Conservation (phyloP, 1,284 basidiomycete genomes). For the Fomitopsis palustris region DNA sequence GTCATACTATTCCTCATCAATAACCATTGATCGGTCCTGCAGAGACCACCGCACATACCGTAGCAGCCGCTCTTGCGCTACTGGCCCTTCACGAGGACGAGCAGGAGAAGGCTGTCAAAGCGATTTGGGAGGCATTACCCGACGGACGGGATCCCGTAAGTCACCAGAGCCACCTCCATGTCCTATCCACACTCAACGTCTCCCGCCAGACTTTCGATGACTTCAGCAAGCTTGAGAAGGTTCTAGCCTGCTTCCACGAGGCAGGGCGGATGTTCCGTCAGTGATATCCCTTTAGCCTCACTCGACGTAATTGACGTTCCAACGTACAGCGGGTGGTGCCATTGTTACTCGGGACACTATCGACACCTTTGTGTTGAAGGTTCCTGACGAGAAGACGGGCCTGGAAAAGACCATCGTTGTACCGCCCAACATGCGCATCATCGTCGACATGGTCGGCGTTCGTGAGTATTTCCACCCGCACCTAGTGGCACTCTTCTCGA, state of each 20-base stretch:
- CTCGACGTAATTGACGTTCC: not conserved
- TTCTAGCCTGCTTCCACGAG: slow-evolving; percentile 16
- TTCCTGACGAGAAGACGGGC: slow-evolving; percentile 5
- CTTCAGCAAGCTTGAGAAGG: slow-evolving; percentile 8
- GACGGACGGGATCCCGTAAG: slow-evolving; percentile 13
- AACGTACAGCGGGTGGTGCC: slow-evolving; percentile 12
- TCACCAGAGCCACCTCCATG: not conserved
- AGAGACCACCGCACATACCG: slow-evolving; percentile 16
- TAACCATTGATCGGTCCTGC: not conserved
- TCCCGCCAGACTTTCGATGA: slow-evolving; percentile 12
- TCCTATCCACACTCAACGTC: not conserved
- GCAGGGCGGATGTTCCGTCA: slow-evolving; percentile 17
- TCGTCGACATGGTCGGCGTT: slow-evolving; percentile 15
- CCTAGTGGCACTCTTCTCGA: not conserved
- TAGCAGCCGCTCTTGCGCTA: slow-evolving; percentile 12
- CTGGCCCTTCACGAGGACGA: slow-evolving; percentile 14
- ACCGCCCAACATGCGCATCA: slow-evolving; percentile 8
- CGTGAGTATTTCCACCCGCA: slow-evolving; percentile 3
- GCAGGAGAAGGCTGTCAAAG: slow-evolving; percentile 12
- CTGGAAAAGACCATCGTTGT: slow-evolving; percentile 7
- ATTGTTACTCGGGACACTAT: slow-evolving; percentile 10
- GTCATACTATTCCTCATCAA: not conserved
- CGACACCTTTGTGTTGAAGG: slow-evolving; percentile 8
- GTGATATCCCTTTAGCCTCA: not conserved
- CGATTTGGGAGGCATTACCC: slow-evolving; percentile 8